Percentiles rank a stretch among this genome's conserved stretches.
Conservation (phyloP, 345 rosid species). For the Pistacia vera region DNA sequence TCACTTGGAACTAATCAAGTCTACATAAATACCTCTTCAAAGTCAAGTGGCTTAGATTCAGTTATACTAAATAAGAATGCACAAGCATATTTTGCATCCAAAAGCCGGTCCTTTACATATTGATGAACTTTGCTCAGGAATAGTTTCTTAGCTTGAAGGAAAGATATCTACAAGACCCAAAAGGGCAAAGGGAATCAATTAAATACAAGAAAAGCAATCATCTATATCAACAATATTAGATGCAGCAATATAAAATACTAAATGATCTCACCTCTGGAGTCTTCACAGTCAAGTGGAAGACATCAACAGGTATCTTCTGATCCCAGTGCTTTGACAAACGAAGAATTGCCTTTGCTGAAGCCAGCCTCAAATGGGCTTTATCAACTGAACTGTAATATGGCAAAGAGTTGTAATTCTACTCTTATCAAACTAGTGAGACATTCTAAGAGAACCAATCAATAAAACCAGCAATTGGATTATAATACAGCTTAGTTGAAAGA, state of each 20-base stretch:
- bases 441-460: slow-evolving; percentile 9
- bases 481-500: not conserved
- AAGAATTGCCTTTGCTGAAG: slow-evolving; percentile 95
- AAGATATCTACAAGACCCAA: slow-evolving; percentile 60
- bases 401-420: slow-evolving; percentile 17
- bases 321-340: slow-evolving; percentile 92
- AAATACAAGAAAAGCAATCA: slow-evolving; percentile 13
- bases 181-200: slow-evolving; percentile 5
- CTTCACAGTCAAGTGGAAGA: slow-evolving; percentile 74
- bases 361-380: slow-evolving; percentile 88
- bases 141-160: slow-evolving; percentile 71
- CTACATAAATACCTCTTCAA: slow-evolving; percentile 66
- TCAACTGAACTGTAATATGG: slow-evolving; percentile 70
- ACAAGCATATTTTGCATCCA: slow-evolving; percentile 90
- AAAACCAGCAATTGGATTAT: not conserved
- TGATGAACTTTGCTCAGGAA: slow-evolving; percentile 89
- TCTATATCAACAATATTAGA: slow-evolving; percentile 16
- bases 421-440: slow-evolving; percentile 9
- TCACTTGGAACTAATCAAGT: slow-evolving; percentile 31
- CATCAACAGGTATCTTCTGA: slow-evolving; percentile 76
- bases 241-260: not conserved
- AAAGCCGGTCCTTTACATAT: slow-evolving; percentile 78
- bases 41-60: slow-evolving; percentile 49
- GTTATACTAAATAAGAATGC: slow-evolving; percentile 62
- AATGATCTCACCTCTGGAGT: slow-evolving; percentile 64